Evolutionary conservation across 2,329 filamentous ascomycete species (phyloP).

Genomic region (Penicillium sp.): DNA sequence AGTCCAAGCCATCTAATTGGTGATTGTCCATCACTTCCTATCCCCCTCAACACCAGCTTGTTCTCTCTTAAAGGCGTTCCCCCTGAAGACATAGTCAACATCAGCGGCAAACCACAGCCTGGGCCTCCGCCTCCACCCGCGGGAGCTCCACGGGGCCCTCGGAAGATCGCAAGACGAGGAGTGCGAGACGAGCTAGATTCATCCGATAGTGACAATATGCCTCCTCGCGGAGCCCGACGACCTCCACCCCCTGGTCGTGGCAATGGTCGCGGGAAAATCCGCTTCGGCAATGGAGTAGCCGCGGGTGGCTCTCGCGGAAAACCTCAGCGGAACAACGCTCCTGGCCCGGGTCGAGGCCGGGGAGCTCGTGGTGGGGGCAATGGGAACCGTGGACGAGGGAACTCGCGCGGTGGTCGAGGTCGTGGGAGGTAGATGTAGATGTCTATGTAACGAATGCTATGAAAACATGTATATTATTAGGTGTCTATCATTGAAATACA

Average conservation of each 20-base stretch:
- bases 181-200: conserved; percentile 19
- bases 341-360: too few relatives aligned
- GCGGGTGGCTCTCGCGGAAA: conserved; percentile 12
- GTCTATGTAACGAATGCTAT: too few relatives aligned
- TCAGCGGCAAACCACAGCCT: conserved; percentile 26
- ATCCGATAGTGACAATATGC: conserved; percentile 30
- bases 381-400: too few relatives aligned
- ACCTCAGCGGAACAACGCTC: conserved; percentile 4
- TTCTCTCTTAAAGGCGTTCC: conserved; percentile 39
- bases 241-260: conserved; percentile 17
- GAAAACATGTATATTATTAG: too few relatives aligned
- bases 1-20: conserved; percentile 42
- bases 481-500: too few relatives aligned
- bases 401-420: too few relatives aligned
- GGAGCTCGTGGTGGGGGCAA: too few relatives aligned
- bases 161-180: conserved; percentile 34
- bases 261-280: conserved; percentile 19
- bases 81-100: conserved; percentile 36
- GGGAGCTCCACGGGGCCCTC: conserved; percentile 11
- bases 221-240: conserved; percentile 20
- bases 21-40: conserved; percentile 37
- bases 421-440: too few relatives aligned
- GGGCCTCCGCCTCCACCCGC: conserved; percentile 3
- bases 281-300: conserved; percentile 28
- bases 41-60: conserved; percentile 29